These are phyloP conservation scores for Globisporangium recalcitrans DNA, from an alignment of 352 stramenopile species.

Conservation along the genomic window DNA sequence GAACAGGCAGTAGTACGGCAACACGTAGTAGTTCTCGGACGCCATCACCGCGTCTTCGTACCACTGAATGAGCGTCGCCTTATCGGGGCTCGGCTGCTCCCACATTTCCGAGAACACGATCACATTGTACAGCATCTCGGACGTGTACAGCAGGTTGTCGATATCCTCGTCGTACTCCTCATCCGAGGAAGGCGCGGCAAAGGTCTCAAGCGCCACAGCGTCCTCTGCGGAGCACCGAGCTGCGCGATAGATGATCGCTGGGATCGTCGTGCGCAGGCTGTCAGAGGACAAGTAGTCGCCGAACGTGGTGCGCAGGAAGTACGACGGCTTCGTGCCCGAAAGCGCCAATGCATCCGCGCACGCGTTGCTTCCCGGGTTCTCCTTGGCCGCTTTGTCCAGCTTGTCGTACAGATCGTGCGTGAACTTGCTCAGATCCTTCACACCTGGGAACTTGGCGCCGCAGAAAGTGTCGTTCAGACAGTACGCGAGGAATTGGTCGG, in stretches of 20 bases:
- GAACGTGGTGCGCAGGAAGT: slow-evolving; percentile 62
- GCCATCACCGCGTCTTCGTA: slow-evolving; percentile 60
- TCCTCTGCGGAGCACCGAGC: slow-evolving; percentile 36
- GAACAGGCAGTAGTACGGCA: slow-evolving; percentile 78
- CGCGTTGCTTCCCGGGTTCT: slow-evolving; percentile 32
- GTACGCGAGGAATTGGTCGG: slow-evolving; percentile 43
- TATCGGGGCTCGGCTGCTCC: slow-evolving; percentile 48
- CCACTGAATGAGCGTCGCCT: slow-evolving; percentile 44
- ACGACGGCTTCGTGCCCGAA: slow-evolving; percentile 45
- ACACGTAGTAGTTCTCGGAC: slow-evolving; percentile 59
- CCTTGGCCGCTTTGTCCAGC: slow-evolving; percentile 42
- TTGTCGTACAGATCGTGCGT: slow-evolving; percentile 44
- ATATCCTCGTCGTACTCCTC: slow-evolving; percentile 30
- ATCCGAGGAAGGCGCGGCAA: slow-evolving; percentile 17
- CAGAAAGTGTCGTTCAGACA: slow-evolving; percentile 61
- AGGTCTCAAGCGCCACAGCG: slow-evolving; percentile 30
- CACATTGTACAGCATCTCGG: slow-evolving; percentile 73
- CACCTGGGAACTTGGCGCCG: slow-evolving; percentile 53
- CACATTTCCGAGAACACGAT: slow-evolving; percentile 80
- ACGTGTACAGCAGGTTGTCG: slow-evolving; percentile 49
- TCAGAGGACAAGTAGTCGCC: slow-evolving; percentile 55
- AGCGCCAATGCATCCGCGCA: slow-evolving; percentile 43
- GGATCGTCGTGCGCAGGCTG: slow-evolving; percentile 32
- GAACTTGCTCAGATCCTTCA: slow-evolving; percentile 42
- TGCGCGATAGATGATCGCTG: slow-evolving; percentile 52